A percentile compares a stretch with the other conserved stretches of the same genome.
These are phyloP conservation scores for Neurospora sp. DNA, from an alignment of 495 filamentous ascomycete genomes.

Conservation along the genomic window DNA sequence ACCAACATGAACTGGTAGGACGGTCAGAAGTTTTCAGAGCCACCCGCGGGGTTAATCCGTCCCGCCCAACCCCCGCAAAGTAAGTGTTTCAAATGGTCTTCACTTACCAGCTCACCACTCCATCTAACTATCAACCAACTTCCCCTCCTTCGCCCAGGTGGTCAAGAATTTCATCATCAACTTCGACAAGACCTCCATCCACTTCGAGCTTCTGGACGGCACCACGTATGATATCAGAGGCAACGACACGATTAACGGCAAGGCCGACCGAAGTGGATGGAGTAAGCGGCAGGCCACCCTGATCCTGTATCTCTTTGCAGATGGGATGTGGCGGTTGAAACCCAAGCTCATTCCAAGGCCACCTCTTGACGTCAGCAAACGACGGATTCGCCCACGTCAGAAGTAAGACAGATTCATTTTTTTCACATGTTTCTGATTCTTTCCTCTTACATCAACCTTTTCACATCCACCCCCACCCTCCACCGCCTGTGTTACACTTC, in stretches of 20 bases:
- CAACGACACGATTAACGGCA: not conserved
- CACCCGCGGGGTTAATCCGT: not conserved
- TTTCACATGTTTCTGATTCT: not conserved
- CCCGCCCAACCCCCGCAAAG: not conserved
- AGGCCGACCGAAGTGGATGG: not conserved
- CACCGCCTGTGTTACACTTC: no score
- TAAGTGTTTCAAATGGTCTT: not conserved
- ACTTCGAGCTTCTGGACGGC: not conserved
- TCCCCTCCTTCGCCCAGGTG: rapidly evolving
- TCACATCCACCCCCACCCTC: not conserved
- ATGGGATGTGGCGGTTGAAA: not conserved
- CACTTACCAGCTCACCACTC: not conserved
- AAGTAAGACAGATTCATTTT: not conserved
- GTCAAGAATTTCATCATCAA: not conserved
- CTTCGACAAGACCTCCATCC: not conserved
- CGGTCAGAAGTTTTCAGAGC: not conserved
- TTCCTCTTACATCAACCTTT: not conserved
- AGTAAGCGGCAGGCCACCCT: not conserved
- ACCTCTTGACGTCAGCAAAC: not conserved
- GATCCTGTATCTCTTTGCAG: not conserved
- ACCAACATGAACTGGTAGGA: not conserved
- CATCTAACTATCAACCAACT: not conserved
- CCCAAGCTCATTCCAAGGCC: not conserved
- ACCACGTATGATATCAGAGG: not conserved
- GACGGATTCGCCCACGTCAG: not conserved